These are phyloP conservation scores for Arthroderma sp. DNA, from an alignment of 2,329 filamentous ascomycete genomes.

Conservation along the genomic window DNA sequence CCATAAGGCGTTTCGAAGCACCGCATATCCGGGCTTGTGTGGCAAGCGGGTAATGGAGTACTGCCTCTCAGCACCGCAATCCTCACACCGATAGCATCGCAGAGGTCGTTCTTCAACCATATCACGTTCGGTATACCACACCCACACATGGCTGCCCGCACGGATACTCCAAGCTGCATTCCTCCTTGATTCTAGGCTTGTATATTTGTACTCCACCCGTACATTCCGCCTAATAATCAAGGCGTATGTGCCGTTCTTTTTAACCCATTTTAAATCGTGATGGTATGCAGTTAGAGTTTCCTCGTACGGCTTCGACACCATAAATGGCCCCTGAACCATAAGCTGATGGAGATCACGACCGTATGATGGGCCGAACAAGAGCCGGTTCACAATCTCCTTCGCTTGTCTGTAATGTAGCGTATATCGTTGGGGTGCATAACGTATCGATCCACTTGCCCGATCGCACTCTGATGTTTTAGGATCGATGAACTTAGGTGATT, in stretches of 20 bases:
- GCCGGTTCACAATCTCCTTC: background rate
- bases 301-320: background rate
- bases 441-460: background rate
- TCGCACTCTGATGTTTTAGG: background rate
- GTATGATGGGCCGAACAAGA: background rate
- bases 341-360: background rate
- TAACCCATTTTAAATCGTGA: background rate
- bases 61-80: background rate
- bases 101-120: background rate
- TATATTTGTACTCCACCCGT: too few species aligned
- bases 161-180: background rate
- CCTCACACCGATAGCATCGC: background rate
- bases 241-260: background rate
- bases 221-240: too few species aligned
- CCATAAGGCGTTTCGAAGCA: background rate
- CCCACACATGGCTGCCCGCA: background rate
- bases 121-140: background rate
- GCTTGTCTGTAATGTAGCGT: background rate
- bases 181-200: background rate
- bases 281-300: background rate
- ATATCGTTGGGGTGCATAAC: too few species aligned
- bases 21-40: background rate
- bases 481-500: too few species aligned
- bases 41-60: background rate
- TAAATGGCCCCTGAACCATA: background rate